phyloP scores from a whole-genome alignment of 306 rosid genomes.

The apple (Malus domestica) region ASM211411v1 NC_041802.1:19583501-19584000 shows the following conservation, averaged over 20 bases:
- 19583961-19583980: constrained; percentile 60
- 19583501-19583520: neutral
- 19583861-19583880: constrained; percentile 62
- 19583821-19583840: constrained; percentile 66
- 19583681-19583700: constrained; percentile 68
- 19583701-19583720: constrained; percentile 64
- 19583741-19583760: constrained; percentile 70
- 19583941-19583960: constrained; percentile 74
- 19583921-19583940: constrained; percentile 59
- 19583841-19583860: constrained; percentile 70
- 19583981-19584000: constrained; percentile 84
- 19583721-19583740: constrained; percentile 52
- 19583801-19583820: constrained; percentile 77
- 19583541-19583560: constrained; percentile 5
- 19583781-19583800: constrained; percentile 64
- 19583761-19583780: constrained; percentile 61
- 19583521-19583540: neutral
- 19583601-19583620: neutral
- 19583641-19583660: constrained; percentile 88
- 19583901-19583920: constrained; percentile 68
- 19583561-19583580: neutral
- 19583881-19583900: constrained; percentile 62
- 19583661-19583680: constrained; percentile 83
- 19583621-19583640: constrained; percentile 96
- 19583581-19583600: neutral